Evolutionary conservation across 768 basidiomycete genomes (phyloP), one percentile per base, ranked within the genome.

Genomic region (Wakefieldia striispora): DNA sequence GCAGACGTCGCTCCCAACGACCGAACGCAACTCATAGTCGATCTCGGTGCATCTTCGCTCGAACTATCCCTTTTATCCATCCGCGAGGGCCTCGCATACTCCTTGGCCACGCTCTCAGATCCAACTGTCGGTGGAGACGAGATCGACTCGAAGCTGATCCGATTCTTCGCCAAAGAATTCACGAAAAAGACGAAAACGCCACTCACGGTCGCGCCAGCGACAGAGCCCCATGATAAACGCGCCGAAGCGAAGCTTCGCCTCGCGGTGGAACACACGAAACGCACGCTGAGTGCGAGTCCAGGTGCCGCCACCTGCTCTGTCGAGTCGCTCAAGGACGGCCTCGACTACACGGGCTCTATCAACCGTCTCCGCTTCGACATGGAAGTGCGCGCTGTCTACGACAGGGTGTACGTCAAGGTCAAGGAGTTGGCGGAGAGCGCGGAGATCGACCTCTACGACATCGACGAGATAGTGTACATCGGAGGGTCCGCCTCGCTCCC

Each of bases 141-240:
- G 51, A 82, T 95, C 60, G 91, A 93, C 70, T 80, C 82, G 51
- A 81, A 84, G 62, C 78, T 97, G 36, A 83, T 97, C 72, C 86
- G 87, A 52, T 90, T 89, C 75, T 97, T 99, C 68, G 84, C 89
- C 45, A 84, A 92, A 64, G 95, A 99, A 56, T 99, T 99, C 69
- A 90, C 89, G 43, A 98, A 97, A 73, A 99, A 97, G 75, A 94
- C 88, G 16, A 92, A 91, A 68, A 79, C 80, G 20, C 72, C 84
- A 0, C 75, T 97, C 37, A 70, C 77, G 9, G 76, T 92, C 14
- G 80, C 75, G 46, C 84, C 86, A 1, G 72, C 85, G 6, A 73
- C 74, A 3, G 74, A 81, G 19, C 56, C 73, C 16, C 72, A 75
- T 27, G 88, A 94, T 70, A 77, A 82, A 60, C 89, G 97, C 20